phyloP scores from a whole-genome alignment of 345 rosid genomes.

The Brassica juncea region DNA sequence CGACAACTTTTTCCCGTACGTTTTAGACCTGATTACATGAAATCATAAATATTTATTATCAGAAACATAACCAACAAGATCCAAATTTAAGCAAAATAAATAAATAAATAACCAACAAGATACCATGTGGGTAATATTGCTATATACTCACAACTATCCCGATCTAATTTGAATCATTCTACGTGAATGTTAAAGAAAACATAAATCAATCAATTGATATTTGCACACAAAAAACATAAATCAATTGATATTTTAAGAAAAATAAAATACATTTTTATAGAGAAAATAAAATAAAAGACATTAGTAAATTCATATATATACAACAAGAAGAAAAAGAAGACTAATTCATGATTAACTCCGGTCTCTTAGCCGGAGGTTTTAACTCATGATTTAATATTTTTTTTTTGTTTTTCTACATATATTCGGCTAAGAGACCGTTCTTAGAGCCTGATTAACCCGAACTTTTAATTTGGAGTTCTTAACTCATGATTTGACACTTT shows the following conservation, averaged over 20 bases:
- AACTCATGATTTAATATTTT: too few relatives aligned
- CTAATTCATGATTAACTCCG: too few relatives aligned
- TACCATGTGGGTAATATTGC: neutral
- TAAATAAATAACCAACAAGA: neutral
- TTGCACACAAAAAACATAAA: neutral
- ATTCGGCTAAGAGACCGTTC: too few relatives aligned
- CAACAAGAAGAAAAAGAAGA: neutral
- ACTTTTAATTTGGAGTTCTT: too few relatives aligned
- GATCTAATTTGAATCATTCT: neutral
- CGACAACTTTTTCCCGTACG: slow-evolving; percentile 97
- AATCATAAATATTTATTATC: neutral
- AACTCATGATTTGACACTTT: too few relatives aligned
- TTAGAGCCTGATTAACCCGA: too few relatives aligned
- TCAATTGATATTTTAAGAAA: neutral
- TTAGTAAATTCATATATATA: neutral
- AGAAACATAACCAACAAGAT: neutral
- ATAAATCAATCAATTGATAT: neutral
- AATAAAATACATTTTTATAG: neutral
- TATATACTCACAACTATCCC: slow-evolving; percentile 1
- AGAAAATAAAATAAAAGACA: neutral
- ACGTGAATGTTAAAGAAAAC: neutral
- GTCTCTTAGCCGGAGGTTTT: too few relatives aligned
- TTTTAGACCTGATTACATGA: slow-evolving; percentile 42
- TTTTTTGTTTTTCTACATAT: too few relatives aligned
- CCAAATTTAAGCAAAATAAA: too few relatives aligned